Base-by-base conservation (phyloP, 2,329 filamentous ascomycete genomes). In the Colletotrichum sp. region DNA sequence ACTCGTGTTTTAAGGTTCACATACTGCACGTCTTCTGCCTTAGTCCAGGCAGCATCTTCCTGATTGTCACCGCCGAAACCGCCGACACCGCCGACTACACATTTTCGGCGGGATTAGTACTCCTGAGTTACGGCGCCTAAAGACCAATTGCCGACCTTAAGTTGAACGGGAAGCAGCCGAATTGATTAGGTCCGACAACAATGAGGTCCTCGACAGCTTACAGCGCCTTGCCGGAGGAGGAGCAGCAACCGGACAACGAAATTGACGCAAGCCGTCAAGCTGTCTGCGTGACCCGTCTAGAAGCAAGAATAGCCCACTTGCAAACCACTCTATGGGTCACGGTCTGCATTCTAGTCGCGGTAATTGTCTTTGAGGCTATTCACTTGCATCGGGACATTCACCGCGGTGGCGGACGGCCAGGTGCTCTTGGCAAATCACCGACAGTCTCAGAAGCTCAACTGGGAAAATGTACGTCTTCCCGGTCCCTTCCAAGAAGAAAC, bases 131-230 rank as follows among this genome's bases (percentile, higher is more conserved):
- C 18, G 39, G 5, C 18, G 5, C 8, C 2, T 1, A 1, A 12
- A 0, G 18, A n/a, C 39, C 18, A 49, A n/a, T 0, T n/a, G 39
- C 39, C 39, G 39, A 49, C 18, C 18, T 49, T n/a, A 49, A 49
- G 1, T n/a, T 49, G 18, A 49, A 49, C 39, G 9, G 1, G n/a
- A 49, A 49, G 39, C 9, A 3, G 39, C 9, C 39, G 39, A n/a
- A 4, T 0, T 49, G 2, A 49, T 3, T 0, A 49, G 18, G 0
- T n/a, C 1, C 18, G 18, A 49, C 39, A 49, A 49, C 2, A n/a
- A n/a, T 49, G 39, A 49, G 1, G 1, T n/a, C 2, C 0, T 49
- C 39, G 18, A n/a, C 39, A n/a, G 0, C 39, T 49, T 49, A 49
- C 18, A 49, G 1, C 18, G 39, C 18, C 3, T 49, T 49, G 39